phyloP scores from a whole-genome alignment of 2,329 filamentous ascomycete genomes.

The Botrytis hyacinthi region DNA sequence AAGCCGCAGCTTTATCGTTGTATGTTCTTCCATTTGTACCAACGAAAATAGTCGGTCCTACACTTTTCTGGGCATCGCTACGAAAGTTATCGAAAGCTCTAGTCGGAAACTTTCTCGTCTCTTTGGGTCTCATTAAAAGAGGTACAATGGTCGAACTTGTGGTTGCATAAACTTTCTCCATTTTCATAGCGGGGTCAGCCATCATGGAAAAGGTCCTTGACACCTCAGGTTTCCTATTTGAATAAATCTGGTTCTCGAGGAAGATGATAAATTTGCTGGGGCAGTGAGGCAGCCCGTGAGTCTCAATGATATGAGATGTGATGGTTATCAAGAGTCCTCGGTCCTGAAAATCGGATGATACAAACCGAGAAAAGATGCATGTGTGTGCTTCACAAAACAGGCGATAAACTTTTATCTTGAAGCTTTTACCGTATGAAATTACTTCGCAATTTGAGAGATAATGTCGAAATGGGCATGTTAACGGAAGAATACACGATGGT shows the following conservation, averaged over 20 bases:
- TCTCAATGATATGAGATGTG: background rate
- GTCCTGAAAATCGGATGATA: background rate
- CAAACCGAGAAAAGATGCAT: background rate
- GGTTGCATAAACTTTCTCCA: constrained; percentile 27
- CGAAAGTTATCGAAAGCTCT: constrained; percentile 36
- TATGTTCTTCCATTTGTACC: constrained; percentile 44
- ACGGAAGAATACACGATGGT: background rate
- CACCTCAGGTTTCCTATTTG: background rate
- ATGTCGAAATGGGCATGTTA: background rate
- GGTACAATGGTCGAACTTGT: constrained; percentile 34
- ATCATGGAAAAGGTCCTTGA: background rate
- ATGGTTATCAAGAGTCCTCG: background rate
- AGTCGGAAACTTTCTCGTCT: constrained; percentile 24
- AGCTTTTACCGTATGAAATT: background rate
- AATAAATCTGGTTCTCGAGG: background rate
- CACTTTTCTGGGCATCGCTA: constrained; percentile 25
- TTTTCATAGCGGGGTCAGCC: constrained; percentile 23
- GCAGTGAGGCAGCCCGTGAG: background rate
- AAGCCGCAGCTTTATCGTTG: constrained; percentile 61
- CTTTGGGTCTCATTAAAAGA: constrained; percentile 29
- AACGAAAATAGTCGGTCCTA: constrained; percentile 23
- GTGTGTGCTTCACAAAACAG: background rate
- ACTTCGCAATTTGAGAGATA: background rate
- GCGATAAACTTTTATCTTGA: background rate
- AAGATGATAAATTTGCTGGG: background rate